Base-by-base conservation (phyloP, 2,329 filamentous ascomycete genomes). In the Zasmidium citrigriseum region DNA sequence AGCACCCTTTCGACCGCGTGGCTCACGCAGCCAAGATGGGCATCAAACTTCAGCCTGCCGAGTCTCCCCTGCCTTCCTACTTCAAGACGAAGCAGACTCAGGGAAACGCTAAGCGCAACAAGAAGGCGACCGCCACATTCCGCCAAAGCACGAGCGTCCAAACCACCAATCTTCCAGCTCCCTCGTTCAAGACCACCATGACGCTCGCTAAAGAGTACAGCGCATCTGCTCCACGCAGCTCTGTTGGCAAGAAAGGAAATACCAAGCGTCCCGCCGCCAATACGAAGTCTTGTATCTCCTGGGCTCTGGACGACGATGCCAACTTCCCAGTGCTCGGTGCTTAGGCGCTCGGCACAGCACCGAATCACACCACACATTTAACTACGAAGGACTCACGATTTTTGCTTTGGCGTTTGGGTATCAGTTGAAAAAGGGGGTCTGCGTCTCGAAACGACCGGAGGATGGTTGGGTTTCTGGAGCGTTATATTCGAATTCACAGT, bases 1-100 rank as follows among this genome's bases (percentile, higher is more conserved):
- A 47, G 41, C 20, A 29, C n/a, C 54, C 57, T 5, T 62, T 57
- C 54, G 53, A 62, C 48, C 57, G 60, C 20, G 46, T 29, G 3
- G 51, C 45, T 7, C 53, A 57, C 18, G 53, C 50, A 21, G 34
- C 50, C 2, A 59, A 62, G 51, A 4, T 51, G 4, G 24, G 12
- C 48, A 16, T 20, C 22, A 24, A 25, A 38, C n/a, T n/a, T n/a
- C n/a, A n/a, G n/a, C n/a, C n/a, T 14, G 27, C 34, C 18, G 34
- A 41, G 34, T n/a, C 34, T 16, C 12, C 14, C 12, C 34, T 41
- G 4, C 12, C 14, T 4, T 11, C 4, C 16, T 41, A 9, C 34
- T 4, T 41, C 34, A 41, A 41, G 34, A 10, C 18, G 12, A 41
- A 41, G 34, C 34, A 41, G 34, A 11, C 34, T 41, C 34, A 41